Conservation (phyloP, 306 rosid species). For the Prunus campanulata region DNA sequence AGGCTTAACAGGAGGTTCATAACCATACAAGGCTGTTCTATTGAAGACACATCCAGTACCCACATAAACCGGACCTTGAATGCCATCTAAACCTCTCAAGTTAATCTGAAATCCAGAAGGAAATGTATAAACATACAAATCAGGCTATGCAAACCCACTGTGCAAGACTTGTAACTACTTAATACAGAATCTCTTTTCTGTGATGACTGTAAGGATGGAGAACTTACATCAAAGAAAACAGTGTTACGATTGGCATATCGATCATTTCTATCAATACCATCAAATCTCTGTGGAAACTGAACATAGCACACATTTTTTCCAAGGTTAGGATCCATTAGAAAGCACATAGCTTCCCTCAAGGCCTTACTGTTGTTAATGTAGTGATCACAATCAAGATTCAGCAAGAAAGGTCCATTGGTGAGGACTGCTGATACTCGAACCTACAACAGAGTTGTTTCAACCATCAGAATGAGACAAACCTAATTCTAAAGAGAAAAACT, state of each 20-base stretch:
- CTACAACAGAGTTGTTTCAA: slow-evolving; percentile 36
- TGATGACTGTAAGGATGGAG: background rate
- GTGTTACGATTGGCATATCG: slow-evolving; percentile 97
- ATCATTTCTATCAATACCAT: slow-evolving; percentile 89
- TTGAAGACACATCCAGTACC: slow-evolving; percentile 98
- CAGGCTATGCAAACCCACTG: background rate
- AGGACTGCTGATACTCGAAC: slow-evolving; percentile 99
- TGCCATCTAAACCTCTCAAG: slow-evolving; percentile 95
- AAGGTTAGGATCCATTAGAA: slow-evolving; percentile 96
- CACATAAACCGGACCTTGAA: slow-evolving; percentile 98
- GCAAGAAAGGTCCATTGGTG: slow-evolving; percentile 91
- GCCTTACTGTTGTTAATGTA: slow-evolving; percentile 98
- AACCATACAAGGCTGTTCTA: slow-evolving; percentile 88
- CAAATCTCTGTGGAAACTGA: slow-evolving; percentile 98
- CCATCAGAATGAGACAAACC: slow-evolving; percentile 8
- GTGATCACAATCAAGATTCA: slow-evolving; percentile 99
- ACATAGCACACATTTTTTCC: slow-evolving; percentile 92
- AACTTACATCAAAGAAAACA: slow-evolving; percentile 93
- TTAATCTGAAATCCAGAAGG: slow-evolving; percentile 61
- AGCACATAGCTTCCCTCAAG: slow-evolving; percentile 96
- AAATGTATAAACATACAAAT: slow-evolving; percentile 6
- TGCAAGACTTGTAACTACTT: background rate
- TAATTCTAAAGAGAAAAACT: background rate
- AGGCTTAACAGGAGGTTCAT: slow-evolving; percentile 83
- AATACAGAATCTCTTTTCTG: background rate